Base-by-base conservation (phyloP, 495 filamentous ascomycete genomes). In the Pyronema omphalodes region DNA sequence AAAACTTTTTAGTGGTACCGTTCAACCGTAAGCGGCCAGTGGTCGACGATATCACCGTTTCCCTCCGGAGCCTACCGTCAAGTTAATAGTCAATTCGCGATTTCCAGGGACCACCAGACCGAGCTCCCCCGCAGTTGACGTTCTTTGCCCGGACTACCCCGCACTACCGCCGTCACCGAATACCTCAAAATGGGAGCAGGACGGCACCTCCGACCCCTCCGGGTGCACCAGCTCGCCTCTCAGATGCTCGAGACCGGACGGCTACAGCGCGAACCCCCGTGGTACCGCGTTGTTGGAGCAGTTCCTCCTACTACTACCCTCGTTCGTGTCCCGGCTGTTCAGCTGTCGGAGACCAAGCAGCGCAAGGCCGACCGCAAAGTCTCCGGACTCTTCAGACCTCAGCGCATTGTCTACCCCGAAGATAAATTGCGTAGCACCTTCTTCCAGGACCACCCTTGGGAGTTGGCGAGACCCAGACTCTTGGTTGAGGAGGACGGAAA, bases 401-500 rank as follows among this genome's bases (percentile, higher is more conserved):
- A 86, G 49, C 64, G 71, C 53, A 78, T 98, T 51, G 72, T 72
- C 51, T 93, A 88, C 67, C 84, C 86, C 45, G 91, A 98, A 67
- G 93, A 98, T 67, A 68, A 72, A 57, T 71, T 96, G 59, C 81
- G 91, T 48, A 71, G 63, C 53, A 71, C 82, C 29, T 98, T 96
- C 71, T 96, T 82, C 71, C 74, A 73, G 56, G 88, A 98, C 67
- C 91, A 98, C 69, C 91, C 91, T 4, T 98, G 91, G 91, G 91
- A 98, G 67, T 72, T 98, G 62, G 91, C 93, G 33, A 75, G 91
- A 58, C 91, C 91, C 50, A 74, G 81, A 58, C 74, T 94, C 57
- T 67, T 98, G 23, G 70, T 94, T 9, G 91, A 98, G 69, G 74
- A 79, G 61, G 80, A 88, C 63, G 91, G 91, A 23, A 83, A 78